These are phyloP conservation scores for Papiliotrema fonsecae DNA, from an alignment of 1,284 basidiomycete species.

Conservation along the genomic window DNA sequence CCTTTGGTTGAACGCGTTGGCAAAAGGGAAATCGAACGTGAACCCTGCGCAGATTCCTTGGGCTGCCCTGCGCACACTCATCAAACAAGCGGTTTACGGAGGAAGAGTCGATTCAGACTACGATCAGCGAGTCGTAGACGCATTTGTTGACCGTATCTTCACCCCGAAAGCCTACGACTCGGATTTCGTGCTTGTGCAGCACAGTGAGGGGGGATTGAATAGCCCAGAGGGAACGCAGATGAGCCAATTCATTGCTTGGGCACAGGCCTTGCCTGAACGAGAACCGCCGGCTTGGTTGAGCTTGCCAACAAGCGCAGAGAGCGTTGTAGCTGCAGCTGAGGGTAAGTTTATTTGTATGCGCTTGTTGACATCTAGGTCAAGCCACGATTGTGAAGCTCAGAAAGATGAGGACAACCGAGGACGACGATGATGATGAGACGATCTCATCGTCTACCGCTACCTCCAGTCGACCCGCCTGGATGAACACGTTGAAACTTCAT, in stretches of 20 bases:
- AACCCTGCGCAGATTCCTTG: slow-evolving; percentile 87
- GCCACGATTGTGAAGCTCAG: slow-evolving; percentile 75
- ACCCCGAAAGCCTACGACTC: slow-evolving; percentile 81
- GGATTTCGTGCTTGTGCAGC: slow-evolving; percentile 77
- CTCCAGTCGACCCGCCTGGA: slow-evolving; percentile 82
- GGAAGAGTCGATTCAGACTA: slow-evolving; percentile 90
- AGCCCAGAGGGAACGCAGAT: slow-evolving; percentile 87
- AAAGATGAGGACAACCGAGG: slow-evolving; percentile 83
- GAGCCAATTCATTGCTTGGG: slow-evolving; percentile 84
- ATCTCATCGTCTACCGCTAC: slow-evolving; percentile 54
- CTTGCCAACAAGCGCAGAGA: slow-evolving; percentile 82
- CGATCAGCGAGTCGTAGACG: slow-evolving; percentile 83
- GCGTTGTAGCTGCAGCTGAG: slow-evolving; percentile 82
- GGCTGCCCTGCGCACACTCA: slow-evolving; percentile 80
- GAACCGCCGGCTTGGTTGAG: slow-evolving; percentile 91
- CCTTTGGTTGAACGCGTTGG: slow-evolving; percentile 70
- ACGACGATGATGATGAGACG: slow-evolving; percentile 74
- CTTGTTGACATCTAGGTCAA: slow-evolving; percentile 57
- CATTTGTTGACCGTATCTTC: slow-evolving; percentile 86
- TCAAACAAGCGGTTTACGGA: slow-evolving; percentile 94
- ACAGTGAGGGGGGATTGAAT: slow-evolving; percentile 53
- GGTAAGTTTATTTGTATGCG: slow-evolving; percentile 53
- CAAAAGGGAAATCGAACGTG: slow-evolving; percentile 83
- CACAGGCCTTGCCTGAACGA: slow-evolving; percentile 74
- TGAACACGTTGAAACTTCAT: slow-evolving; percentile 72